Evolutionary conservation across 805 yeast genomes (phyloP).

Genomic region (Candida taoyuanica): DNA sequence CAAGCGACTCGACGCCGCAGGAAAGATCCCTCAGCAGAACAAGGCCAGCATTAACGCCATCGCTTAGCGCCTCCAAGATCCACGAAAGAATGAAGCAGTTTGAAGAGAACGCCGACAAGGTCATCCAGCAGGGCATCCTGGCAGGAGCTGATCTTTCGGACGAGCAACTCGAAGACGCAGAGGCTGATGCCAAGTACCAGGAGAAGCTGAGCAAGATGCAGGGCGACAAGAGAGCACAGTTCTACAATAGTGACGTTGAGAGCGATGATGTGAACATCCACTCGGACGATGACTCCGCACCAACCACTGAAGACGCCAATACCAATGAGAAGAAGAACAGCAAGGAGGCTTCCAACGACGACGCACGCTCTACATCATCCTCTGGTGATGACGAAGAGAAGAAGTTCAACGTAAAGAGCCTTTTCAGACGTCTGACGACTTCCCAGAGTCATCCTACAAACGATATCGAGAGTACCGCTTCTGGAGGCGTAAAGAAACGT

Average conservation of each 20-base stretch:
- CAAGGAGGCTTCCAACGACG: neutral
- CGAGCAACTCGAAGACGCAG: slow-evolving; percentile 6
- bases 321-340: neutral
- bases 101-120: slow-evolving; percentile 10
- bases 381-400: slow-evolving; percentile 3
- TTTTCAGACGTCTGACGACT: slow-evolving; percentile 13
- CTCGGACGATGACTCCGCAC: slow-evolving; percentile 11
- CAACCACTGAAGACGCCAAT: neutral
- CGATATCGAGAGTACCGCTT: neutral
- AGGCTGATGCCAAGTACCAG: slow-evolving; percentile 7
- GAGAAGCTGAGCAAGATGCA: slow-evolving; percentile 19
- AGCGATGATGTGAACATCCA: slow-evolving; percentile 1
- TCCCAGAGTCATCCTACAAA: slow-evolving; percentile 1
- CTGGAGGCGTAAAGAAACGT: slow-evolving; percentile 10
- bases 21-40: neutral
- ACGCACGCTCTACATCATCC: slow-evolving; percentile 1
- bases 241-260: slow-evolving; percentile 13
- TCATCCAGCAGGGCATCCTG: neutral
- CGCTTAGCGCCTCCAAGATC: slow-evolving; percentile 15
- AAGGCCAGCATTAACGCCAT: slow-evolving; percentile 1
- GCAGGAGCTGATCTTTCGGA: slow-evolving; percentile 7
- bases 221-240: slow-evolving; percentile 8
- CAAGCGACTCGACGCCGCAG: neutral
- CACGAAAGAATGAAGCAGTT: slow-evolving; percentile 22
- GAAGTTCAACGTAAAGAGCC: slow-evolving; percentile 6